Conservation (phyloP, 768 basidiomycete species). For the Flagelloscypha sp. region DNA sequence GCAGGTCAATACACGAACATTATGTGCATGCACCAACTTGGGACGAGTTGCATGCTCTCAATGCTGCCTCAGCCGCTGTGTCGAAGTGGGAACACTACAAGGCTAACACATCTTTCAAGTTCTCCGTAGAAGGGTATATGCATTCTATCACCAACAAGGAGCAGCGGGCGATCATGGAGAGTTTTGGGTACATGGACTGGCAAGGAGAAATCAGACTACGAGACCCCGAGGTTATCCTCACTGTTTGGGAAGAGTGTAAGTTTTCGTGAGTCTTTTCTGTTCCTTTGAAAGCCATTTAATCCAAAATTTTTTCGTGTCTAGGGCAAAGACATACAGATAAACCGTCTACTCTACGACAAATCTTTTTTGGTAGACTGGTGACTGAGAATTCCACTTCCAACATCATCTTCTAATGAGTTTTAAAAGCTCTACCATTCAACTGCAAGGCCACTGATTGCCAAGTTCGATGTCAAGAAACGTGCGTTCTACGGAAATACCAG, state of each 20-base stretch:
- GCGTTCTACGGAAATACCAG: slow-evolving; percentile 91
- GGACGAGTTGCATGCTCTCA: slow-evolving; percentile 55
- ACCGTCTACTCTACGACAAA: too few species aligned
- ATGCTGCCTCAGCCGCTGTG: slow-evolving; percentile 29
- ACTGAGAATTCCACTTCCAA: too few species aligned
- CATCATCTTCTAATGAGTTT: too few species aligned
- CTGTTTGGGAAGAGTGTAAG: slow-evolving; percentile 85
- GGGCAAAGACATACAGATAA: too few species aligned
- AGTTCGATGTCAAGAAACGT: slow-evolving; percentile 85
- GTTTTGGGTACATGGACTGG: slow-evolving; percentile 81
- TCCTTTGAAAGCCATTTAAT: slow-evolving; percentile 4
- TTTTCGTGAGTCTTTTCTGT: slow-evolving; percentile 13
- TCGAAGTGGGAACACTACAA: slow-evolving; percentile 62
- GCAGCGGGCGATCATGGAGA: slow-evolving; percentile 62
- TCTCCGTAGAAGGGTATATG: slow-evolving; percentile 66
- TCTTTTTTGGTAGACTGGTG: slow-evolving; percentile 87
- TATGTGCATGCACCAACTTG: slow-evolving; percentile 68
- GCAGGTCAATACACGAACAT: slow-evolving; percentile 70
- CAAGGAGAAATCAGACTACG: slow-evolving; percentile 77
- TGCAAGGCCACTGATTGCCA: slow-evolving; percentile 58
- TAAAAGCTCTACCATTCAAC: too few species aligned
- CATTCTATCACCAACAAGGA: slow-evolving; percentile 62
- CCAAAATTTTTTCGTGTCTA: too few species aligned
- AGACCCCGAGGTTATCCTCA: slow-evolving; percentile 61
- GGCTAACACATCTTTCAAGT: slow-evolving; percentile 70